Evolutionary conservation across 2,329 filamentous ascomycete genomes (phyloP), one percentile per base, ranked within the genome.

Genomic region (Alternaria novae-zelandiae): DNA sequence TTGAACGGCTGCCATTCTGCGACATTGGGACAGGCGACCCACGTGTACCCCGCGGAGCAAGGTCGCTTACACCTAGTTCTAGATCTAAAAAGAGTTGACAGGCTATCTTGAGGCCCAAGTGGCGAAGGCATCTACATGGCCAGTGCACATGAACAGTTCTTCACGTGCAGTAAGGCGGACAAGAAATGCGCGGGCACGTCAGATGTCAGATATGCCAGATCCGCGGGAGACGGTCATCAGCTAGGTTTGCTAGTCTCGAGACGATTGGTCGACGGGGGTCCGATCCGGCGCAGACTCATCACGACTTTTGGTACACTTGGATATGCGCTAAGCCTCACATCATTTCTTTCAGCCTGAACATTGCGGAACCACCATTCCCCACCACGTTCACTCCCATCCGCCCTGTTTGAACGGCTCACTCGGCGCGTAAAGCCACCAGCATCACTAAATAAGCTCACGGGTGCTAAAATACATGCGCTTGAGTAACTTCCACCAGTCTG

Each of bases 171-270:
- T 23, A 59, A 44, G 7, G 43, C 49, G 25, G 55, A 41, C 43
- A 25, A 54, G 30, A 20, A 26, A 30, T 10, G 23, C 17, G 26
- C 47, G 47, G 49, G 59, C 30, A 62, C 55, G 55, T 62, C 55
- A 62, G 59, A 57, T 49, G 59, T 62, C 32, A 47, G 49, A 62
- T 46, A 54, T 32, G 49, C 49, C 55, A 58, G 49, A 44, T 53
- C 59, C 55, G 55, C 55, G 49, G 59, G 46, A 36, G 43, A 49
- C 49, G 30, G 59, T 28, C 28, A 44, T 51, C 45, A 46, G 15
- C 49, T 32, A 28, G 21, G 54, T 17, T 30, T 45, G 30, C 56
- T 36, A 41, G 30, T 26, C 8, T 17, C 15, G 9, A 47, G 10
- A 30, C 30, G 21, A 21, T 25, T 36, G 15, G 53, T 62, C 47